Evolutionary conservation across 139 green algal genomes (phyloP).

Genomic region (Chlamydomonas sp.): DNA sequence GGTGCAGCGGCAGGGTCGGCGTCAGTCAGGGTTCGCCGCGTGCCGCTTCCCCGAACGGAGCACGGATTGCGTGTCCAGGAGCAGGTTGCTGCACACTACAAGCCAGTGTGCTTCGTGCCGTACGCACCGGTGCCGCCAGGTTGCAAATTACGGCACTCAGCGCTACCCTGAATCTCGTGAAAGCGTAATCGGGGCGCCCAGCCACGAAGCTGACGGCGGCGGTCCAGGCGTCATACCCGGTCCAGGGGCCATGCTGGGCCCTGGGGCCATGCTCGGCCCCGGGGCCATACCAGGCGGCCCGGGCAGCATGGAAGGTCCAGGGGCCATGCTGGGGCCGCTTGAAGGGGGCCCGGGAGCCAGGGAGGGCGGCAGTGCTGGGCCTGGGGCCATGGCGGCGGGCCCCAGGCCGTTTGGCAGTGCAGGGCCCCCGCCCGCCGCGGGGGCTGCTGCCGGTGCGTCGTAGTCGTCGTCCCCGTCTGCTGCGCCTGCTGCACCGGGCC

Average conservation of each 20-base stretch:
- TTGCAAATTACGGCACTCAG: too few species aligned
- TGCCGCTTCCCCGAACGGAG: too few species aligned
- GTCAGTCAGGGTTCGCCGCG: too few species aligned
- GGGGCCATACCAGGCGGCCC: neutral
- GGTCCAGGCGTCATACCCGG: neutral
- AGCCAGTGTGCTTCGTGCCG: too few species aligned
- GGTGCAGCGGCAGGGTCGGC: too few species aligned
- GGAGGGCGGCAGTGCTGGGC: neutral
- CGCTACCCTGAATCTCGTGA: neutral
- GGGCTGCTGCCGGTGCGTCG: neutral
- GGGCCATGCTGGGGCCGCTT: neutral
- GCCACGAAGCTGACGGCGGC: too few species aligned
- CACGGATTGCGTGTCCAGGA: too few species aligned
- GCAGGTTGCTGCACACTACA: too few species aligned
- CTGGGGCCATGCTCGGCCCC: neutral
- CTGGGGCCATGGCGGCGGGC: neutral
- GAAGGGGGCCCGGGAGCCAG: neutral
- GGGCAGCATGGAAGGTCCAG: neutral
- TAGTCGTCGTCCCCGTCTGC: conserved; percentile 24
- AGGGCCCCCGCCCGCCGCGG: neutral
- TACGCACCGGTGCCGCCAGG: too few species aligned
- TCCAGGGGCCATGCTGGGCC: neutral
- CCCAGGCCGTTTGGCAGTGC: too few species aligned
- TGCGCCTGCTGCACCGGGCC: neutral
- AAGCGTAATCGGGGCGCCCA: too few species aligned